These are phyloP conservation scores for Metschnikowia continentalis DNA, from an alignment of 805 yeast species.

Conservation along the genomic window DNA sequence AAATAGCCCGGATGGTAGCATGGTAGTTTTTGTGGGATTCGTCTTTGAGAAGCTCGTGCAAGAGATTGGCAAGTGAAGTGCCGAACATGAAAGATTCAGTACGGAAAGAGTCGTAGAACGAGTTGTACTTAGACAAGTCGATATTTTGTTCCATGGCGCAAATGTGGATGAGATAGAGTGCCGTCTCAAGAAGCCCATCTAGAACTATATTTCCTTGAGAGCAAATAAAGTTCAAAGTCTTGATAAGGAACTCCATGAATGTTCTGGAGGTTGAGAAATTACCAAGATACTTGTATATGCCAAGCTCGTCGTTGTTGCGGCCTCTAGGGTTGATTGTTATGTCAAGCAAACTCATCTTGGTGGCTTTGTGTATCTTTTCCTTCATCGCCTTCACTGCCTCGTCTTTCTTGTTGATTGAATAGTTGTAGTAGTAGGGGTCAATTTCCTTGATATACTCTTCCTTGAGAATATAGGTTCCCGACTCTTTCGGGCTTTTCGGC, in stretches of 20 bases:
- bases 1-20: slow-evolving; percentile 55
- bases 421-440: slow-evolving; percentile 75
- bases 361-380: slow-evolving; percentile 41
- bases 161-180: slow-evolving; percentile 67
- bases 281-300: slow-evolving; percentile 42
- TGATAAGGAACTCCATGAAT: slow-evolving; percentile 52
- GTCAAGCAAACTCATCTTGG: slow-evolving; percentile 37
- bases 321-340: slow-evolving; percentile 56
- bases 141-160: slow-evolving; percentile 34
- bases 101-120: slow-evolving; percentile 22
- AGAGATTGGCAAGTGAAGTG: slow-evolving; percentile 33
- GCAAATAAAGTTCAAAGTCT: slow-evolving; percentile 41
- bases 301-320: slow-evolving; percentile 27
- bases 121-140: slow-evolving; percentile 27
- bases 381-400: slow-evolving; percentile 71
- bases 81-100: slow-evolving; percentile 19
- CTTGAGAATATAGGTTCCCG: slow-evolving; percentile 35
- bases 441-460: slow-evolving; percentile 31
- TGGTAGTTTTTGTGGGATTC: slow-evolving; percentile 43
- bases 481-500: slow-evolving; percentile 33
- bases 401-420: slow-evolving; percentile 72
- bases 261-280: slow-evolving; percentile 49
- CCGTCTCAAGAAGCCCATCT: slow-evolving; percentile 56
- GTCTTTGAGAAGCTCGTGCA: slow-evolving; percentile 34
- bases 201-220: slow-evolving; percentile 34